These are phyloP conservation scores for Pseudogymnoascus sp. DNA, from an alignment of 2,329 filamentous ascomycete genomes.

Conservation along the genomic window DNA sequence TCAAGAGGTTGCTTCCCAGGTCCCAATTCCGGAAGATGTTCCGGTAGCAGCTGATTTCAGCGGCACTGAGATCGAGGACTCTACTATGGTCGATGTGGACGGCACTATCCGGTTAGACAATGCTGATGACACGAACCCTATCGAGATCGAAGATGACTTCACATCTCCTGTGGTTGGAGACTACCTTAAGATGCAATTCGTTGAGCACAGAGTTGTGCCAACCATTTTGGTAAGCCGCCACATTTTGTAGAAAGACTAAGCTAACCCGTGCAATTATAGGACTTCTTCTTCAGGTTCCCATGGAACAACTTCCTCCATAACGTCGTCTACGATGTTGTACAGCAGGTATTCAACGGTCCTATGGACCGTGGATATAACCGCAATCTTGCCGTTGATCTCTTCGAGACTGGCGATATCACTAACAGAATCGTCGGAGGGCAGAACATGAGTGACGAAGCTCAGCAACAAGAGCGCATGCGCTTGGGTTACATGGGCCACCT, in stretches of 20 bases:
- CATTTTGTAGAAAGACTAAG: constrained; percentile 9
- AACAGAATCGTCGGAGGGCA: constrained; percentile 89
- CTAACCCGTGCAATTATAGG: constrained; percentile 40
- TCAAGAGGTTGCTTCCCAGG: constrained; percentile 1
- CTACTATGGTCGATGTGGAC: neutral
- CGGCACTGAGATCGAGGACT: constrained; percentile 2
- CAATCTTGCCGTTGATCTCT: constrained; percentile 81
- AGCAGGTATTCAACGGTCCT: constrained; percentile 97
- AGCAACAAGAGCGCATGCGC: constrained; percentile 75
- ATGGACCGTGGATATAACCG: constrained; percentile 96
- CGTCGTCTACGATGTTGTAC: constrained; percentile 96
- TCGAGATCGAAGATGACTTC: constrained; percentile 13
- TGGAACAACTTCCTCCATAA: constrained; percentile 99
- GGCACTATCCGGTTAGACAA: constrained; percentile 3
- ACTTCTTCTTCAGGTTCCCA: constrained; percentile 96
- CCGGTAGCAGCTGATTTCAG: constrained; percentile 25
- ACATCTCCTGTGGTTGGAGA: constrained; percentile 75
- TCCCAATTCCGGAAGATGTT: constrained; percentile 18
- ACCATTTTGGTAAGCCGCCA: constrained; percentile 71
- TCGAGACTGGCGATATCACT: constrained; percentile 83
- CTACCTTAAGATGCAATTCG: constrained; percentile 91
- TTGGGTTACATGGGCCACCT: constrained; percentile 98
- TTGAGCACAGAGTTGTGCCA: constrained; percentile 87
- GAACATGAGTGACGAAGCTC: constrained; percentile 74
- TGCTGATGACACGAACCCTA: neutral